Percentiles rank a stretch among this genome's conserved stretches.
phyloP scores from a whole-genome alignment of 805 yeast species.

The Metahyphopichia silvanorum region DNA sequence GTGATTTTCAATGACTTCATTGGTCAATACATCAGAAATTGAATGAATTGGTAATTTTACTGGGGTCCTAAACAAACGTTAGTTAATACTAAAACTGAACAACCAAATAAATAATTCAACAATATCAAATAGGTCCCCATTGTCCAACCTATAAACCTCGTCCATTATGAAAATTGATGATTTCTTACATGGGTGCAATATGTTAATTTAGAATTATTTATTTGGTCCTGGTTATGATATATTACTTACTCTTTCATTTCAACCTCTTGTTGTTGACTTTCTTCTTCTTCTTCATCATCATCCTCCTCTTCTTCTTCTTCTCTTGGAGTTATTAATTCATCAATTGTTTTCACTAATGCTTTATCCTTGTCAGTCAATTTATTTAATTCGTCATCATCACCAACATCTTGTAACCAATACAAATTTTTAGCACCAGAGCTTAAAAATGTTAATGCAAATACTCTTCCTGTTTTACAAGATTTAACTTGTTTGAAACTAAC shows the following conservation, averaged over 20 bases:
- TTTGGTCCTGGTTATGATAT: conserved; percentile 3
- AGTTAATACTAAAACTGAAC: too few relatives aligned
- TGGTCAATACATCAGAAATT: conserved; percentile 32
- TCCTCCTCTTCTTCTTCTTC: conserved; percentile 28
- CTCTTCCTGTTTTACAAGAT: conserved; percentile 75
- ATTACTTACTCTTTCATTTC: conserved; percentile 14
- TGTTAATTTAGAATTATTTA: not conserved
- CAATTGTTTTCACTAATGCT: conserved; percentile 45
- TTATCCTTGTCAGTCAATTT: conserved; percentile 59
- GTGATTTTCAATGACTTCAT: conserved; percentile 27
- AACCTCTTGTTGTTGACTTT: conserved; percentile 8
- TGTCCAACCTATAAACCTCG: too few relatives aligned
- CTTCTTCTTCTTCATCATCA: conserved; percentile 5
- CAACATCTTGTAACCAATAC: conserved; percentile 77
- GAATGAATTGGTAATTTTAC: conserved; percentile 30
- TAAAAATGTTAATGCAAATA: conserved; percentile 61
- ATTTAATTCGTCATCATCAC: conserved; percentile 57
- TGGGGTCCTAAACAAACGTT: too few relatives aligned
- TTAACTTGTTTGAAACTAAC: conserved; percentile 70
- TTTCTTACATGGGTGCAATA: too few relatives aligned
- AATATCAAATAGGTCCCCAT: too few relatives aligned
- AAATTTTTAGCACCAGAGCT: conserved; percentile 58
- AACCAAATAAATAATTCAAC: too few relatives aligned
- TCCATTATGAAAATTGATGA: too few relatives aligned
- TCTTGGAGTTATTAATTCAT: conserved; percentile 42